Base-by-base conservation (phyloP, 2,329 filamentous ascomycete species). In the Fusarium pseudoanthophilum region DNA sequence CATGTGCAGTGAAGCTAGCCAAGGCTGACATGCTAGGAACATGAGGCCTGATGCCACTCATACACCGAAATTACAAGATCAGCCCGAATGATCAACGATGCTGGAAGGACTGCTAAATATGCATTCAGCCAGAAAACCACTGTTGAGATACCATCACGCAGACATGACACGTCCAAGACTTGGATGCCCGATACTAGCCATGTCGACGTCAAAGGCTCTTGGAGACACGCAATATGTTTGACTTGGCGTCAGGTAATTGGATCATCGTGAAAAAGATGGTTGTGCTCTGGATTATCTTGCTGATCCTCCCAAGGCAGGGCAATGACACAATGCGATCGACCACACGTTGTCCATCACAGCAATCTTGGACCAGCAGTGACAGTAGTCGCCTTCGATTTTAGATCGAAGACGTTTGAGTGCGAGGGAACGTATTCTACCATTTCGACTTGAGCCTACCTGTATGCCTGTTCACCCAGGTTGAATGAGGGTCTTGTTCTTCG, bases 21-120 rank as follows among this genome's bases (percentile, higher is more conserved):
- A 55, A 42, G 26, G 64, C 65, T 61, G 36, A 39, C 48, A 13
- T 28, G n/a, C 55, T 49, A 20, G 18, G 37, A 16, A 20, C 30
- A 2, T 20, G 30, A 62, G 64, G 36, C 40, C 30, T 15, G 14
- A 21, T 13, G 14, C 11, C 24, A 39, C 24, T 40, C 43, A 18
- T 37, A 55, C 65, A 62, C 46, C 63, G 63, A 67, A 61, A 61
- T 67, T 32, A 48, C 65, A 68, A 68, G 13, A 28, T 43, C 34
- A 62, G 40, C 45, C 10, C 64, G 24, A 36, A 18, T 61, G 40
- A 68, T 67, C 36, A 48, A 18, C 5, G 21, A 10, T n/a, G 20
- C 13, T 24, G 30, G n/a, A 39, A 46, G 21, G 30, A 32, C 37
- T 8, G 40, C n/a, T 14, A 15, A 63, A 63, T 40, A 24, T 68